phyloP scores from a whole-genome alignment of 176 grass and related monocot genomes.

The Avena insularis region DNA sequence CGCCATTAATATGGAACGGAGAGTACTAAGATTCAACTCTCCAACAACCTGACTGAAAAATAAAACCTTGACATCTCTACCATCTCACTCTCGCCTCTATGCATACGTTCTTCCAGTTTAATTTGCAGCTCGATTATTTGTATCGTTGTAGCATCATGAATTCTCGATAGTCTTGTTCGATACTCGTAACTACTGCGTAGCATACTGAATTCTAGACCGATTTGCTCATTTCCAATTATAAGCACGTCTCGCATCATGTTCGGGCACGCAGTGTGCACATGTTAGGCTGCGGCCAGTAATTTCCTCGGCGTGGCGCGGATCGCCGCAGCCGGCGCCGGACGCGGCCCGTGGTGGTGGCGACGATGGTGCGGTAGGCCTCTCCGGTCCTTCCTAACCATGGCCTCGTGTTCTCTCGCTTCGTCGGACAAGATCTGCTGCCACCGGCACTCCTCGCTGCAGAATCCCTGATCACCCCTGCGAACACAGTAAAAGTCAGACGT shows the following conservation, averaged over 20 bases:
- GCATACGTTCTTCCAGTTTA: not conserved
- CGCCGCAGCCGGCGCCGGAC: not conserved
- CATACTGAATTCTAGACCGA: too few relatives aligned
- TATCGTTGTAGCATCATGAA: not conserved
- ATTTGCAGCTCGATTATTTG: not conserved
- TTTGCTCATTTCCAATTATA: too few relatives aligned
- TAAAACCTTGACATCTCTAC: not conserved
- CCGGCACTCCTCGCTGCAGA: slow-evolving; percentile 80
- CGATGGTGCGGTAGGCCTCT: slow-evolving; percentile 17
- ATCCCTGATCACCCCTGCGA: slow-evolving; percentile 73
- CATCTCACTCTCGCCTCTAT: slow-evolving; percentile 5
- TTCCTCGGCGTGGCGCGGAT: slow-evolving; percentile 32
- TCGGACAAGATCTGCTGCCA: slow-evolving; percentile 51
- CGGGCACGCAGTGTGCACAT: not conserved
- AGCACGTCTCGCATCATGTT: not conserved
- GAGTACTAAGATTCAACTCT: not conserved
- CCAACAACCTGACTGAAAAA: not conserved
- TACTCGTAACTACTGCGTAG: not conserved
- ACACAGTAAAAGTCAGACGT: not conserved
- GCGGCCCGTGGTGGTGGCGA: slow-evolving; percentile 26
- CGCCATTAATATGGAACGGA: too few relatives aligned
- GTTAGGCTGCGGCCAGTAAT: slow-evolving; percentile 44
- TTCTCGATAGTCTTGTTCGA: not conserved
- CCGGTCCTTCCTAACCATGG: slow-evolving; percentile 34
- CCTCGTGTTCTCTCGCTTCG: slow-evolving; percentile 49